Base-by-base conservation (phyloP, 2,329 filamentous ascomycete genomes). In the Colletotrichum ledebouriae region DNA sequence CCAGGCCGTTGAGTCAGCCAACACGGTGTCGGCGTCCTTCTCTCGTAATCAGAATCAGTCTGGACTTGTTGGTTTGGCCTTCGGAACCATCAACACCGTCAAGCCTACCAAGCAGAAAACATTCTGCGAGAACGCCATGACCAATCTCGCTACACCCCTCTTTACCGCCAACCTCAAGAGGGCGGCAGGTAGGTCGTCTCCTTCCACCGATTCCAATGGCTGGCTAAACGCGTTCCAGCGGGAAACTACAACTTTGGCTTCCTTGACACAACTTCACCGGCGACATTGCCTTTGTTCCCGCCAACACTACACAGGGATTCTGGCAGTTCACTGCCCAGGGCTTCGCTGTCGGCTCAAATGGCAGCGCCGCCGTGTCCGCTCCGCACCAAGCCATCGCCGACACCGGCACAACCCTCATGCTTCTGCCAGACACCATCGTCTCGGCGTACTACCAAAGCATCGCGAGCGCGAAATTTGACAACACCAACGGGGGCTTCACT, bases 321-420 rank as follows among this genome's bases (percentile, higher is more conserved):
- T 92, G 90, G 89, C 79, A 84, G 59, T 90, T 91, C 81, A 86
- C 82, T 25, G 81, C 86, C 15, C 79, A 82, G 34, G 86, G 84
- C 55, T 90, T 87, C 78, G 77, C 78, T 46, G 75, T 90, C 67
- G 88, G 88, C 59, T 63, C 59, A 7, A 59, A 69, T 25, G 47
- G 42, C 56, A 59, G 64, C 59, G 67, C 71, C 4, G 17, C 34
- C 2, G 59, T 55, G 7, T 68, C 71, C 3, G 47, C 66, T 7
- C 69, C 73, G 1, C 76, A 78, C 66, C 29, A 75, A n/a, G 85
- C 83, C 72, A 92, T 93, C 76, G 87, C 88, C 73, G 90, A 93
- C 79, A 93, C 90, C 2, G 91, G 90, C 61, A 92, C 90, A 63
- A 90, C 89, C 1, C 86, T 93, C 34, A 78, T 92, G 63, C 83